Conservation (phyloP, 1,284 basidiomycete genomes). For the Ceratobasidium sp. region DNA sequence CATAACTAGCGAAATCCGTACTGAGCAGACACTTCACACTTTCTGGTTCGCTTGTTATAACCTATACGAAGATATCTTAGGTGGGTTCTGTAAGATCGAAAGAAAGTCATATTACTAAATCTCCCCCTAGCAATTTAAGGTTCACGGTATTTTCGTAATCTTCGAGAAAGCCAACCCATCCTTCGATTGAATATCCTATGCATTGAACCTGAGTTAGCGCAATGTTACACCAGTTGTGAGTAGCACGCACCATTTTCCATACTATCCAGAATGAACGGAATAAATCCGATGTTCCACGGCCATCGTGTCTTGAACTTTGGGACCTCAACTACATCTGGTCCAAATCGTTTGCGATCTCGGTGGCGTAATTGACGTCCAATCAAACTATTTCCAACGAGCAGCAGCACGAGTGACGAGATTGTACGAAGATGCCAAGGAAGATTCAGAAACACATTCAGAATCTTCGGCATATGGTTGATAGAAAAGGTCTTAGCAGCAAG, state of each 20-base stretch:
- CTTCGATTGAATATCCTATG: conserved; percentile 17
- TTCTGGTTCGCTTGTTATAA: conserved; percentile 56
- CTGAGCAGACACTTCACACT: conserved; percentile 53
- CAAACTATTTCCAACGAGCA: not conserved
- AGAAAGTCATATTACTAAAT: not conserved
- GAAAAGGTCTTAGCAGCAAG: not conserved
- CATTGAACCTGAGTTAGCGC: not conserved
- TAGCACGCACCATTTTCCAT: conserved; percentile 22
- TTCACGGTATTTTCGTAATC: conserved; percentile 31
- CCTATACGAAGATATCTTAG: conserved; percentile 45
- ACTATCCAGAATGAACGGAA: conserved; percentile 26
- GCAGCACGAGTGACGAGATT: not conserved
- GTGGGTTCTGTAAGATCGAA: not conserved
- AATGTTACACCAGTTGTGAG: not conserved
- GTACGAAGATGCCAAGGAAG: conserved; percentile 20
- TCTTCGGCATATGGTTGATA: not conserved
- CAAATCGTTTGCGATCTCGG: conserved; percentile 15
- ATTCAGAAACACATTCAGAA: conserved; percentile 12
- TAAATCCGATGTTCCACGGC: conserved; percentile 29
- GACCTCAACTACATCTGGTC: conserved; percentile 19
- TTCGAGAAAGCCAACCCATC: conserved; percentile 12
- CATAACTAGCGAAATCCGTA: conserved; percentile 49
- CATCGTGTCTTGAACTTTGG: conserved; percentile 18
- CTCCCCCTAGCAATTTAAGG: conserved; percentile 17
- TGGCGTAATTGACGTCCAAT: not conserved